Conservation (phyloP, 176 grass and related monocot genomes). For the Lolium multiflorum region DNA sequence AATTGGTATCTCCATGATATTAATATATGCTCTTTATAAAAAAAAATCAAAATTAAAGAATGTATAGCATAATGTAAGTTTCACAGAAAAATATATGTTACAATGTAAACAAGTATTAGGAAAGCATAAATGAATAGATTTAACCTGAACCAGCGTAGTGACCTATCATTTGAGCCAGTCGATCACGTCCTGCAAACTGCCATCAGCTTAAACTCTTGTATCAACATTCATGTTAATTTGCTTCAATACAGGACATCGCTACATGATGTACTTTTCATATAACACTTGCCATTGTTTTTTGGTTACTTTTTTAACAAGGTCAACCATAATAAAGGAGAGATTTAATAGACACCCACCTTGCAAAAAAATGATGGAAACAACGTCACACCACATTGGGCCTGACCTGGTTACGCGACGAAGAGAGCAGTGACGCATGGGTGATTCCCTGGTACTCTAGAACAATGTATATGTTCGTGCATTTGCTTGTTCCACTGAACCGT, state of each 20-base stretch:
- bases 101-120: constrained; percentile 5
- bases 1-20: no score
- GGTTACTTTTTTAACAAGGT: not conserved
- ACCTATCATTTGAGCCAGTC: constrained; percentile 87
- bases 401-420: not conserved
- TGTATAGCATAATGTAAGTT: constrained; percentile 38
- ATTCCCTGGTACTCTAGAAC: no score
- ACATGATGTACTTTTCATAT: not conserved
- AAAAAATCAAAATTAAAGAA: constrained; percentile 63
- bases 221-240: constrained; percentile 31
- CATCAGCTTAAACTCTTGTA: constrained; percentile 50
- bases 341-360: constrained; percentile 58
- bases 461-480: no score
- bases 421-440: no score
- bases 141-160: constrained; percentile 82
- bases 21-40: no score
- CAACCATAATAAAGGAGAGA: not conserved
- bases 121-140: not conserved
- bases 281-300: not conserved
- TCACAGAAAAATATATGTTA: constrained; percentile 24
- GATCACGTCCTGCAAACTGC: constrained; percentile 59
- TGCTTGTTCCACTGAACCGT: no score
- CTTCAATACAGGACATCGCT: not conserved
- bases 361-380: constrained; percentile 9
- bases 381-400: no score